Conservation (phyloP, 2,329 filamentous ascomycete genomes). For the Raffaelea albimanens region DNA sequence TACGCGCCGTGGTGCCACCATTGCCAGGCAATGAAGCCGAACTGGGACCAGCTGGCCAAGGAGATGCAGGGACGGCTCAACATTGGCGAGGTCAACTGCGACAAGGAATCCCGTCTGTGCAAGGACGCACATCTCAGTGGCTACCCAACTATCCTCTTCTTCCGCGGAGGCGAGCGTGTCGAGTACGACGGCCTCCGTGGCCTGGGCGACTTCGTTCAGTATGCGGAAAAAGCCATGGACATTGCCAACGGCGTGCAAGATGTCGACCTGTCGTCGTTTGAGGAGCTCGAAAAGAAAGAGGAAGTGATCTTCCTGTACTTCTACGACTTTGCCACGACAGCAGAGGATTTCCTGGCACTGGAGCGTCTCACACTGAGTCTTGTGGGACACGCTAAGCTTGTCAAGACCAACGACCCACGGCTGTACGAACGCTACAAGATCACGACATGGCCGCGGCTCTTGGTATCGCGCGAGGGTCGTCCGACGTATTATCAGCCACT, state of each 20-base stretch:
- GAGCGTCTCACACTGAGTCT: constrained; percentile 80
- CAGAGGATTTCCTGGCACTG: constrained; percentile 82
- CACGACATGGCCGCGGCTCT: constrained; percentile 86
- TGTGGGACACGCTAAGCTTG: constrained; percentile 83
- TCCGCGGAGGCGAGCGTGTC: constrained; percentile 81
- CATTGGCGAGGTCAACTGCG: constrained; percentile 93
- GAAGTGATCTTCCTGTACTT: constrained; percentile 97
- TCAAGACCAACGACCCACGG: constrained; percentile 75
- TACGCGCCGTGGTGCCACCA: constrained; percentile 97
- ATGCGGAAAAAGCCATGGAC: constrained; percentile 77
- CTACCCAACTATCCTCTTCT: constrained; percentile 88
- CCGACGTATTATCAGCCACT: constrained; percentile 84
- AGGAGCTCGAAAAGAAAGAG: constrained; percentile 79
- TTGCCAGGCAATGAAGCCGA: constrained; percentile 85
- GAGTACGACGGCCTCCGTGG: constrained; percentile 91
- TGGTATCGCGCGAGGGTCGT: constrained; percentile 82
- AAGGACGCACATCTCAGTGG: constrained; percentile 74
- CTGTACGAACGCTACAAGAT: constrained; percentile 85
- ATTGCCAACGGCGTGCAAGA: constrained; percentile 68
- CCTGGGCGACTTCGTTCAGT: constrained; percentile 79
- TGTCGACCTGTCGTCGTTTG: constrained; percentile 67
- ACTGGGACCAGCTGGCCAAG: constrained; percentile 81
- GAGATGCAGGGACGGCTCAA: constrained; percentile 87
- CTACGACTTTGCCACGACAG: constrained; percentile 90
- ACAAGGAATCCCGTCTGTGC: constrained; percentile 76